Conservation (phyloP, 2,329 filamentous ascomycete species). For the Aureobasidium musti region DNA sequence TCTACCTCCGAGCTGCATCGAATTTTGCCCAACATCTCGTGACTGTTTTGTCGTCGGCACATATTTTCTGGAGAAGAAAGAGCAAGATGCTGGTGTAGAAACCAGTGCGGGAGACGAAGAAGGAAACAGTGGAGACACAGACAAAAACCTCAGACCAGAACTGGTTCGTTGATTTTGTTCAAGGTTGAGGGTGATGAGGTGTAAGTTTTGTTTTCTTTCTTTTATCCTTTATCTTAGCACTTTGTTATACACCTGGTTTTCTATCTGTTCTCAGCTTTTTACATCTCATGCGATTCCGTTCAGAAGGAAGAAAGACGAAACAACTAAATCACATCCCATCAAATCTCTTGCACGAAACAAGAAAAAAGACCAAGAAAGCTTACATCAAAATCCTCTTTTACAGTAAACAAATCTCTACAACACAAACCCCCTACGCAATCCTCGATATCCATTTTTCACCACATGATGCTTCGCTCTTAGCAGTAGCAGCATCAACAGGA, state of each 20-base stretch:
- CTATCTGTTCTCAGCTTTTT: background rate
- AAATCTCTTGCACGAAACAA: no score
- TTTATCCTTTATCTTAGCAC: background rate
- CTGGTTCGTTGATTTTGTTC: slow-evolving; percentile 73
- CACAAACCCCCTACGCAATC: slow-evolving; percentile 69
- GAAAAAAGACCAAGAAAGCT: background rate
- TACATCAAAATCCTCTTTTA: background rate
- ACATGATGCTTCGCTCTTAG: slow-evolving; percentile 57
- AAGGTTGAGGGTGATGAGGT: slow-evolving; percentile 54
- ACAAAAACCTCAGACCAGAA: slow-evolving; percentile 50
- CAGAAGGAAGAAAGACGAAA: no score
- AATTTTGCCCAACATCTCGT: slow-evolving; percentile 65
- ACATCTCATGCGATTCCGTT: no score
- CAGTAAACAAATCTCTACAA: slow-evolving; percentile 44
- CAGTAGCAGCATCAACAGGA: slow-evolving; percentile 76
- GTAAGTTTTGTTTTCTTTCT: slow-evolving; percentile 51
- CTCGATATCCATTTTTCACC: slow-evolving; percentile 83
- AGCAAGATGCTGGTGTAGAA: slow-evolving; percentile 29
- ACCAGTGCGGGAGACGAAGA: slow-evolving; percentile 35
- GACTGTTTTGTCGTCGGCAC: slow-evolving; percentile 78
- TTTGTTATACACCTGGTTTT: background rate
- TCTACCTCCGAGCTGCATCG: slow-evolving; percentile 74
- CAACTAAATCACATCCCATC: no score
- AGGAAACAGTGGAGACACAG: slow-evolving; percentile 32
- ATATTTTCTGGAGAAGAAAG: slow-evolving; percentile 67